Evolutionary conservation across 1,139 yeast genomes (phyloP).

Genomic region (Wickerhamomyces sp.): DNA sequence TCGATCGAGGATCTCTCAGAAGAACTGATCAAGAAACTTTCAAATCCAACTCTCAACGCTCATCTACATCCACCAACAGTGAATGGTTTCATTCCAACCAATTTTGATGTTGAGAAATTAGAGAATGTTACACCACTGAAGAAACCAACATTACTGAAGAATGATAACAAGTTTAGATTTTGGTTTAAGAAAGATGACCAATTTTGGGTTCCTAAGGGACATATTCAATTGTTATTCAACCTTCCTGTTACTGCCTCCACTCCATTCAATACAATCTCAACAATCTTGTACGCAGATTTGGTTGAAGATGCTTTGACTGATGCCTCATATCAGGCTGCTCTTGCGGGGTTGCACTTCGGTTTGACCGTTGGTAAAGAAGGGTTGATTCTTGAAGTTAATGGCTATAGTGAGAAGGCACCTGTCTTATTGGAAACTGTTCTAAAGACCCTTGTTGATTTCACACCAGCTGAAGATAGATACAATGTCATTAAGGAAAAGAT

Average conservation of each 20-base stretch:
- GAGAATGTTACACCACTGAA: constrained; percentile 34
- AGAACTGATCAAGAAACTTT: constrained; percentile 34
- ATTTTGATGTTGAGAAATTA: constrained; percentile 54
- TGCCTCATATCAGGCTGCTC: constrained; percentile 73
- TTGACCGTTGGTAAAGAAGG: constrained; percentile 68
- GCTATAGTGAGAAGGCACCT: constrained; percentile 79
- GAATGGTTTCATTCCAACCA: constrained; percentile 77
- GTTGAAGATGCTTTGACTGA: constrained; percentile 75
- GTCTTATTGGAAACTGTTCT: constrained; percentile 58
- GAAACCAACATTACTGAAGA: constrained; percentile 45
- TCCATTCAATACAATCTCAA: constrained; percentile 50
- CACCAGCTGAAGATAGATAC: constrained; percentile 56
- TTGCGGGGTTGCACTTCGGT: constrained; percentile 68
- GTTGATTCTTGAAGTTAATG: constrained; percentile 58
- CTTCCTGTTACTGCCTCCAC: constrained; percentile 59
- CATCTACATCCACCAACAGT: constrained; percentile 57
- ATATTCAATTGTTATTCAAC: constrained; percentile 59
- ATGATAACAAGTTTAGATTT: constrained; percentile 40
- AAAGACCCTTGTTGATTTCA: constrained; percentile 45
- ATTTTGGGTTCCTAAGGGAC: constrained; percentile 84
- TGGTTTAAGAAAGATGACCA: constrained; percentile 94
- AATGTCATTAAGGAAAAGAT: constrained; percentile 60
- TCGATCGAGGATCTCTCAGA: constrained; percentile 40
- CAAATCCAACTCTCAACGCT: constrained; percentile 31
- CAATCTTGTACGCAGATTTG: constrained; percentile 61